Evolutionary conservation across 768 basidiomycete species (phyloP).

Genomic region (Termitomyces sp.): DNA sequence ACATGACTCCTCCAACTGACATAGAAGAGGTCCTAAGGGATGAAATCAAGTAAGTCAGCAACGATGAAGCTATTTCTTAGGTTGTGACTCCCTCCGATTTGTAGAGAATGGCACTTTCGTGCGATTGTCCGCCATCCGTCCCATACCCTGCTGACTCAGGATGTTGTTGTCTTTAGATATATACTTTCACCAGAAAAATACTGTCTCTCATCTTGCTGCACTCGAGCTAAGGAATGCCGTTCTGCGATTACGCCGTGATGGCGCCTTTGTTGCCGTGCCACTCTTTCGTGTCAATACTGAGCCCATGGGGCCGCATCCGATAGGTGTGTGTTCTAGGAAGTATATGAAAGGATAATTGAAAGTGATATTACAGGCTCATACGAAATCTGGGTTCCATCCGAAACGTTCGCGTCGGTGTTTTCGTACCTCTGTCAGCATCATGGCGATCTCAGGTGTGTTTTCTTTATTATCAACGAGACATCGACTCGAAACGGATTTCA

Average conservation of each 20-base stretch:
- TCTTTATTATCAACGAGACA: neutral
- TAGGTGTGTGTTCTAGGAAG: constrained; percentile 42
- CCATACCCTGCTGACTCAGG: neutral
- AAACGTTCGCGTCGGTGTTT: constrained; percentile 73
- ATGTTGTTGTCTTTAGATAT: constrained; percentile 47
- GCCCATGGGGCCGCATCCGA: constrained; percentile 75
- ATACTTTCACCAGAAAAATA: constrained; percentile 72
- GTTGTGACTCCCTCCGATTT: neutral
- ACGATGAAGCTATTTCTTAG: neutral
- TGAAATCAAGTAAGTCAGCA: constrained; percentile 56
- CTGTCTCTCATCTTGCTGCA: constrained; percentile 58
- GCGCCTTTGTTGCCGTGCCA: constrained; percentile 79
- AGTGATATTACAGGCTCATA: constrained; percentile 50
- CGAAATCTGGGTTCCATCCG: constrained; percentile 76
- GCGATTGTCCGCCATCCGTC: constrained; percentile 19
- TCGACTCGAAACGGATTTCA: neutral
- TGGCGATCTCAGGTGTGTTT: constrained; percentile 59
- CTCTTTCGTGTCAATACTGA: constrained; percentile 65
- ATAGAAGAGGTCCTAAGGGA: constrained; percentile 52
- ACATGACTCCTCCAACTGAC: constrained; percentile 35
- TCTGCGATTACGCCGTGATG: constrained; percentile 64
- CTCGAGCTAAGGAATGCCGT: constrained; percentile 70
- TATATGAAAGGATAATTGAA: neutral
- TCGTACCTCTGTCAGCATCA: constrained; percentile 71
- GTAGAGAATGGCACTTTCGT: constrained; percentile 83